phyloP scores from a whole-genome alignment of 2,329 filamentous ascomycete genomes.

The Trichocomaceae sp. region DNA sequence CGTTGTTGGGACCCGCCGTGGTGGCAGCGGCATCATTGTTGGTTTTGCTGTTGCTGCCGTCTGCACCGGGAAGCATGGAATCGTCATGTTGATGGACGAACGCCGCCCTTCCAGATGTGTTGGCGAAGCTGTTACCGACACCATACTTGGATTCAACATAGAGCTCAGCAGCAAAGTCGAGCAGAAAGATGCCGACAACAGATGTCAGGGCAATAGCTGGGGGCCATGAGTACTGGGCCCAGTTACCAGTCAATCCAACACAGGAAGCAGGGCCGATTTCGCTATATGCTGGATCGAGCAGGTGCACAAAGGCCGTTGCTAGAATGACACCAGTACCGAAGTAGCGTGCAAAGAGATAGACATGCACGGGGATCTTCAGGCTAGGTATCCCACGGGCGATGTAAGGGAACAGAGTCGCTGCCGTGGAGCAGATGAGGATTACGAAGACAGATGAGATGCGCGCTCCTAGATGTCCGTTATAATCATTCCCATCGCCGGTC shows the following conservation, averaged over 20 bases:
- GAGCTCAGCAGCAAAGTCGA: constrained; percentile 47
- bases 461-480: constrained; percentile 45
- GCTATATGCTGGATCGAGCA: constrained; percentile 40
- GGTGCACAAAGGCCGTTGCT: constrained; percentile 44
- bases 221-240: constrained; percentile 48
- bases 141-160: constrained; percentile 47
- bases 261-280: constrained; percentile 45
- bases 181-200: constrained; percentile 45
- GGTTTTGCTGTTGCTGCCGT: not conserved
- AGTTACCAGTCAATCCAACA: constrained; percentile 49
- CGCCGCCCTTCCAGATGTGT: constrained; percentile 9
- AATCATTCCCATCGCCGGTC: constrained; percentile 43
- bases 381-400: constrained; percentile 34
- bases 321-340: constrained; percentile 45
- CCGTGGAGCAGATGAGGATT: constrained; percentile 37
- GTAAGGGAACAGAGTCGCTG: constrained; percentile 43
- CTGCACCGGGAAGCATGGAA: not conserved
- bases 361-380: constrained; percentile 36
- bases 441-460: constrained; percentile 42
- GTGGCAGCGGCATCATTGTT: not conserved
- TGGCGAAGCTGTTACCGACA: constrained; percentile 25
- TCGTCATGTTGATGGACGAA: constrained; percentile 16
- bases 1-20: not conserved
- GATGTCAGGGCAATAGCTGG: constrained; percentile 47
- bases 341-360: constrained; percentile 44